Evolutionary conservation across 768 basidiomycete species (phyloP), one percentile per base, ranked within the genome.

Genomic region (Russula ochroleuca): DNA sequence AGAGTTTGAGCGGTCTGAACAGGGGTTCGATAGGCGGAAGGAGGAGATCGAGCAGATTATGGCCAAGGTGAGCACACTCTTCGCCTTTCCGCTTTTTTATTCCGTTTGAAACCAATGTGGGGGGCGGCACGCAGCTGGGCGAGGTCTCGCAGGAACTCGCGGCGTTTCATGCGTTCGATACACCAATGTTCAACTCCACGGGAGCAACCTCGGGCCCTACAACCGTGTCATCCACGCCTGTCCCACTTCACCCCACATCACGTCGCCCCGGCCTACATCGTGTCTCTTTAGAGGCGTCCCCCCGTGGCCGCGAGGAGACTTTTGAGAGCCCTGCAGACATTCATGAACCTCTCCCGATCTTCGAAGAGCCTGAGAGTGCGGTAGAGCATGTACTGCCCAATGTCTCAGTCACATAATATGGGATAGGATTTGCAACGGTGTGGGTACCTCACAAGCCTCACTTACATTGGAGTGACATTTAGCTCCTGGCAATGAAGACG

Each of bases 1-100:
- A 57, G 85, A 90, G 69, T 91, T 92, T 72, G 79, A 81, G 8
- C 83, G 78, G 65, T 77, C 90, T 40, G 81, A 86, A 9, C 80
- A 83, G 61, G 85, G 85, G 68, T 91, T 92, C 70, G 80, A 83
- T 57, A 85, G 85, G 31, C 79, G 86, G 59, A 89, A 85, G 70
- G 81, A 83, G 63, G 82, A 83, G 37, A 87, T 91, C 21, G 80
- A 83, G 57, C 80, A 78, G 35, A 87, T 92, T 37, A 91, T 92
- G 90, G 72, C 71, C 72, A 90, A 89, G 80, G 90, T 87, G 64
- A 87, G 65, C 41, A 75, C 55, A 58, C 49, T 11, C 14, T 8
- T 13, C 33, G 6, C 38, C 28, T 5, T n/a, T 1, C 5, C 1
- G 3, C 5, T 43, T 10, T 28, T 28, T 2, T 1, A 2, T 56